Percentiles rank a stretch among this genome's conserved stretches.
Evolutionary conservation across 495 filamentous ascomycete species (phyloP).

Genomic region (Neurospora cerealis): DNA sequence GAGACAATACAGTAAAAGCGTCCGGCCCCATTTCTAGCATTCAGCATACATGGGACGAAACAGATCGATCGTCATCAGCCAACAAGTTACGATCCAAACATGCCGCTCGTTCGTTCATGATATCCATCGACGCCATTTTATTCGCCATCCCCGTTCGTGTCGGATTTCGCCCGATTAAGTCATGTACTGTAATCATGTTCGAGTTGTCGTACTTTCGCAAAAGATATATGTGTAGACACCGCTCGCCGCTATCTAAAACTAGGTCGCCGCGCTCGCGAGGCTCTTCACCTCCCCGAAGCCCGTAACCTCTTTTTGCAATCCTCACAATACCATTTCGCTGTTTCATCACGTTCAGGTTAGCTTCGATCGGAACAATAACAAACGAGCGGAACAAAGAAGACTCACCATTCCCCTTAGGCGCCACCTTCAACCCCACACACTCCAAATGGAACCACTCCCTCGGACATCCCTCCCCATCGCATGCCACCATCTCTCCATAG

Average conservation of each 20-base stretch:
- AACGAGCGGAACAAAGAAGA: slow-evolving; percentile 9
- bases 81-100: neutral
- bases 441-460: slow-evolving; percentile 95
- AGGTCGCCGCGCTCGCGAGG: neutral
- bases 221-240: neutral
- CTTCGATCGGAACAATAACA: neutral
- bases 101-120: neutral
- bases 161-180: neutral
- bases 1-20: neutral
- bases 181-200: neutral
- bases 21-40: neutral
- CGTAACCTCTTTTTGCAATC: slow-evolving; percentile 66
- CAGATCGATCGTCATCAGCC: neutral
- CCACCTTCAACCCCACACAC: slow-evolving; percentile 80
- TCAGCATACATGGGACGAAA: neutral
- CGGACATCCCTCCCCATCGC: slow-evolving; percentile 77
- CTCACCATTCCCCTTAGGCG: slow-evolving; percentile 76
- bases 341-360: neutral
- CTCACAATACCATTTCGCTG: slow-evolving; percentile 87
- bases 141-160: neutral
- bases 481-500: slow-evolving; percentile 98
- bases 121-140: neutral
- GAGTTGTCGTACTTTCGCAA: neutral
- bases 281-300: neutral
- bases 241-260: neutral